These are phyloP conservation scores for Plasmopara halstedii DNA, from an alignment of 352 stramenopile genomes.

Conservation along the genomic window DNA sequence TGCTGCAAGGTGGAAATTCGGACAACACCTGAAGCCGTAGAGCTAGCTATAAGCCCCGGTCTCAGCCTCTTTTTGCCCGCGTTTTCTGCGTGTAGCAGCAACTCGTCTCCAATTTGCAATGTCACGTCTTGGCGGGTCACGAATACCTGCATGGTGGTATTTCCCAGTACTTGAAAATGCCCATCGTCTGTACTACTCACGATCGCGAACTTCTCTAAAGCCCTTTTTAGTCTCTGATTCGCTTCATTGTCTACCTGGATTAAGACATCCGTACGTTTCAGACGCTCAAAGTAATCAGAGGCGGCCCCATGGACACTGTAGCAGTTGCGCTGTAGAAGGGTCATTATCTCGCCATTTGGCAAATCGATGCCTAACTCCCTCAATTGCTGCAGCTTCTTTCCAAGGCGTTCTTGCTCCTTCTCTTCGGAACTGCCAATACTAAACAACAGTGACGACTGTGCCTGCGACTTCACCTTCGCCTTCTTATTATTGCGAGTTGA, in stretches of 20 bases:
- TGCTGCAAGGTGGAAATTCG: slow-evolving; percentile 44
- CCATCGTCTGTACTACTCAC: slow-evolving; percentile 3
- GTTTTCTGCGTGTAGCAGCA: slow-evolving; percentile 63
- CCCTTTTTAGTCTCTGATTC: slow-evolving; percentile 26
- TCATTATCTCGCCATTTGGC: slow-evolving; percentile 35
- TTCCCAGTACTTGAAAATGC: slow-evolving; percentile 39
- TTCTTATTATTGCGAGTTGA: slow-evolving; percentile 8
- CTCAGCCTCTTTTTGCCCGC: slow-evolving; percentile 58
- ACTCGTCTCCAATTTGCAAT: slow-evolving; percentile 32
- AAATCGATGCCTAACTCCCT: slow-evolving; percentile 68
- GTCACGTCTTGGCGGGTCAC: slow-evolving; percentile 39
- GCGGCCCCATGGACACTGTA: slow-evolving; percentile 63
- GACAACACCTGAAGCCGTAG: slow-evolving; percentile 33
- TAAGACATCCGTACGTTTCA: slow-evolving; percentile 8
- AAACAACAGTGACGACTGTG: slow-evolving; percentile 30
- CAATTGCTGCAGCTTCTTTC: slow-evolving; percentile 70
- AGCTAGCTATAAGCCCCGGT: slow-evolving; percentile 8
- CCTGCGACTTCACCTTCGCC: slow-evolving; percentile 4
- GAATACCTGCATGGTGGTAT: slow-evolving; percentile 30
- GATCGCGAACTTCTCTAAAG: slow-evolving; percentile 20
- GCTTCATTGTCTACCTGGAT: slow-evolving; percentile 7
- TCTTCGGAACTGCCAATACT: slow-evolving; percentile 57
- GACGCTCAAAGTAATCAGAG: slow-evolving; percentile 67
- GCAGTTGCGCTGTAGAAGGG: slow-evolving; percentile 62
- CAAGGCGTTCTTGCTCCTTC: slow-evolving; percentile 45